A percentile compares a stretch with the other conserved stretches of the same genome.
Evolutionary conservation across 1,284 basidiomycete species (phyloP).

Genomic region (Thecaphora thlaspeos): DNA sequence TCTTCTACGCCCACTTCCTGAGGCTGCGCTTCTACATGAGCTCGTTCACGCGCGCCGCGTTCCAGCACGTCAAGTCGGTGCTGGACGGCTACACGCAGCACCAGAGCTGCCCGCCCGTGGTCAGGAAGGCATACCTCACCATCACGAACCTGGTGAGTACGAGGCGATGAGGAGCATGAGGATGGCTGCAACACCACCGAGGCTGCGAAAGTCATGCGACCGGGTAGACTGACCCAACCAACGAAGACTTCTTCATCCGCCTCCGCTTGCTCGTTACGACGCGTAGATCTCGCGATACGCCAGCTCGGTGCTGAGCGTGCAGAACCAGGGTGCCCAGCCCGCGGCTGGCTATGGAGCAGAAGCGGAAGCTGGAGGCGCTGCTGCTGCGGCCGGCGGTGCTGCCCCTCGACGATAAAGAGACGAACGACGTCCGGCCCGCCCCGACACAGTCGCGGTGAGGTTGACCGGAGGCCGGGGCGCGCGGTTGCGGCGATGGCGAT

Average conservation of each 20-base stretch:
- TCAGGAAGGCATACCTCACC: conserved; percentile 52
- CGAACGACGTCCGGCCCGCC: too few species aligned
- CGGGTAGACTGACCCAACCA: too few species aligned
- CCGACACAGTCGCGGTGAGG: too few species aligned
- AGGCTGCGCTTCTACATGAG: conserved; percentile 56
- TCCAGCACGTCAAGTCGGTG: conserved; percentile 48
- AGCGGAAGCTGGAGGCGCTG: background rate
- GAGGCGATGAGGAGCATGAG: background rate
- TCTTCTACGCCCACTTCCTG: conserved; percentile 56
- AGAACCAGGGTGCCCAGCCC: conserved; percentile 11
- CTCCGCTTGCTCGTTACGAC: too few species aligned
- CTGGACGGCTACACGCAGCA: conserved; percentile 48
- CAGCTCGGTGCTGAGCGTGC: conserved; percentile 49
- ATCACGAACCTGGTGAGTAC: conserved; percentile 44
- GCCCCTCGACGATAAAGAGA: too few species aligned
- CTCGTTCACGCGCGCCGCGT: conserved; percentile 53
- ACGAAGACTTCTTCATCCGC: too few species aligned
- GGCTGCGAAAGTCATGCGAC: too few species aligned
- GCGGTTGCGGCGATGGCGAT: too few species aligned
- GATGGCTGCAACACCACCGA: background rate
- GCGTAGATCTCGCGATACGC: conserved; percentile 48
- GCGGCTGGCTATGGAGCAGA: background rate
- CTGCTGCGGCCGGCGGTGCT: background rate
- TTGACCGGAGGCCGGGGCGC: too few species aligned
- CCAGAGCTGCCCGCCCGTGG: conserved; percentile 47